phyloP scores from a whole-genome alignment of 805 yeast species.

The Ogataea nonfermentans region DNA sequence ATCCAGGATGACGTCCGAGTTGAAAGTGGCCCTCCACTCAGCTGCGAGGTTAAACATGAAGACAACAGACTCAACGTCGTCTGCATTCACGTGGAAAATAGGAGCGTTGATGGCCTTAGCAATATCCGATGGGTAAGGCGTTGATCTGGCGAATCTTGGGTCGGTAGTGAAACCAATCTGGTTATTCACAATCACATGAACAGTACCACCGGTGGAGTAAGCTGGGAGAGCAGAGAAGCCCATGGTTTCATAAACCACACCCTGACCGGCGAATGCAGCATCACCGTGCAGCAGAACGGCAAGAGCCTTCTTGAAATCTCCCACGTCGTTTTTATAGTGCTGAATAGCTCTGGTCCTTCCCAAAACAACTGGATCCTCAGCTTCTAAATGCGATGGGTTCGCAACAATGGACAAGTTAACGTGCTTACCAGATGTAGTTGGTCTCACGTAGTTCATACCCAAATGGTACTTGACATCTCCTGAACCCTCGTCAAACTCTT shows the following conservation, averaged over 20 bases:
- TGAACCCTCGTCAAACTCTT: constrained; percentile 88
- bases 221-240: constrained; percentile 92
- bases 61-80: constrained; percentile 91
- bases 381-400: constrained; percentile 98
- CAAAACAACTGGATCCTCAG: constrained; percentile 97
- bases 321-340: constrained; percentile 85
- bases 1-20: constrained; percentile 93
- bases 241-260: constrained; percentile 98
- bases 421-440: constrained; percentile 96
- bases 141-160: constrained; percentile 95
- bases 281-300: constrained; percentile 96
- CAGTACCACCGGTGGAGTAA: constrained; percentile 97
- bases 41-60: constrained; percentile 95
- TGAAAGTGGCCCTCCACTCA: constrained; percentile 97
- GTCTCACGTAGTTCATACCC: constrained; percentile 99
- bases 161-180: constrained; percentile 99
- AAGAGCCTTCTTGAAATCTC: constrained; percentile 81
- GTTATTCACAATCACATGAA: constrained; percentile 93
- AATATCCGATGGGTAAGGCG: constrained; percentile 96
- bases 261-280: constrained; percentile 98
- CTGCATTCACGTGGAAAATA: constrained; percentile 98
- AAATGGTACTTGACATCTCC: constrained; percentile 99
- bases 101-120: constrained; percentile 98
- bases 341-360: constrained; percentile 97
- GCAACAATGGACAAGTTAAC: constrained; percentile 96